Evolutionary conservation across 148 eudicot species (phyloP), one percentile per base, ranked within the genome.

Genomic region (Silene latifolia): DNA sequence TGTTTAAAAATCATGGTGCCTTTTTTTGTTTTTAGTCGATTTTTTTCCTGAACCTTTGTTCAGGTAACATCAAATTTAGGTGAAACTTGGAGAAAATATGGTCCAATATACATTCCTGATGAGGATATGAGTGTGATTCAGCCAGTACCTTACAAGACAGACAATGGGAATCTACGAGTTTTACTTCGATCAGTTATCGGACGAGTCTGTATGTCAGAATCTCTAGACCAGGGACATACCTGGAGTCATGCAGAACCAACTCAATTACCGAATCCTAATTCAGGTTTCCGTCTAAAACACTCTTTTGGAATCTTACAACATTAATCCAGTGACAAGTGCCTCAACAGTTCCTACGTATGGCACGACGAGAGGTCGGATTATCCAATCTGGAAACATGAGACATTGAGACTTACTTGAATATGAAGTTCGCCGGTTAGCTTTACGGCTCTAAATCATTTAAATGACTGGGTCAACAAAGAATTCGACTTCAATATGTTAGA

Each of bases 111-210:
- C 75, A 82, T 95, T 53, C 70, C 88, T 63, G 73, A 76, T 44
- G 74, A 78, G 74, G 59, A 87, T 54, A 85, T 88, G 67, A 84
- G 96, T 73, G 98, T 95, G 73, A 95, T 95, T 74, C 98, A 95
- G 69, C 98, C 98, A 69, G 93, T 95, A 79, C 98, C 97, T 64
- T 95, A 95, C 80, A 83, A 84, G 80, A 92, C 93, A 71, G 82
- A 85, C 24, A 83, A 89, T 20, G 97, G 97, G 76, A 82, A 74
- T 71, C 80, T 95, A 71, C 89, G 98, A 51, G 84, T 92, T 84
- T 86, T 95, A 8, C 53, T 95, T 72, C 86, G 98, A 81, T 95
- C 97, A 7, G 87, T 83, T 77, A 47, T 86, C 32, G 77, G 78
- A 75, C 85, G 80, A 78, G 82, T 95, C 21, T 95, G 91, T 72